These are phyloP conservation scores for Phytophthora multivora DNA, from an alignment of 352 stramenopile genomes.

Conservation along the genomic window DNA sequence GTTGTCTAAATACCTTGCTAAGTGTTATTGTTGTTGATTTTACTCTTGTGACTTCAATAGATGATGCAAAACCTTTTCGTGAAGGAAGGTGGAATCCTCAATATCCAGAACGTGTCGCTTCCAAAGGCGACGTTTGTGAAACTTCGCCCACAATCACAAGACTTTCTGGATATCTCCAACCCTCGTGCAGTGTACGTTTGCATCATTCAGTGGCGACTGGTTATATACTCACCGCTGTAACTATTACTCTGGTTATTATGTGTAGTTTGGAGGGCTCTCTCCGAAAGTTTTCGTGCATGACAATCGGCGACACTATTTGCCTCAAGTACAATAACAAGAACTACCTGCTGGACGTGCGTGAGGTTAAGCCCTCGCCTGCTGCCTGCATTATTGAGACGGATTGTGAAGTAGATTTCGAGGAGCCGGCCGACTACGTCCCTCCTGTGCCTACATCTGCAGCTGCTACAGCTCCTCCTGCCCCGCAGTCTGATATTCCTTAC, in stretches of 20 bases:
- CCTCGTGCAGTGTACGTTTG: constrained; percentile 95
- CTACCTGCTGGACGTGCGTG: constrained; percentile 98
- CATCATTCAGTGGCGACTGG: background rate
- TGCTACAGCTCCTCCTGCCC: constrained; percentile 27
- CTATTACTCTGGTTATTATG: background rate
- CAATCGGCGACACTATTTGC: constrained; percentile 97
- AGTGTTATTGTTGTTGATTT: background rate
- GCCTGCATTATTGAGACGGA: constrained; percentile 99
- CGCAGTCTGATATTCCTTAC: constrained; percentile 61
- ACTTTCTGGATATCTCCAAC: constrained; percentile 99
- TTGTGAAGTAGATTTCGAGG: constrained; percentile 99
- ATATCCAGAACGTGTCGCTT: constrained; percentile 95
- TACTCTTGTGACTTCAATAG: constrained; percentile 29
- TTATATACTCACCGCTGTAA: constrained; percentile 3
- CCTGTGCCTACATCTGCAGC: constrained; percentile 35
- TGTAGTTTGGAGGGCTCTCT: constrained; percentile 78
- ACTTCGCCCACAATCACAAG: constrained; percentile 97
- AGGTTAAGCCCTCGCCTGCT: constrained; percentile 95
- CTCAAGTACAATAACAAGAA: constrained; percentile 99
- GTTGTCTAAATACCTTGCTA: background rate
- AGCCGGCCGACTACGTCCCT: constrained; percentile 87
- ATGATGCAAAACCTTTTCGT: constrained; percentile 99
- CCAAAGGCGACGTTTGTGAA: constrained; percentile 99
- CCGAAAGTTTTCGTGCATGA: constrained; percentile 97
- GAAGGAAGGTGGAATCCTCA: constrained; percentile 92